Conservation (phyloP, 345 rosid genomes). For the Cardamine resedifolia region DNA sequence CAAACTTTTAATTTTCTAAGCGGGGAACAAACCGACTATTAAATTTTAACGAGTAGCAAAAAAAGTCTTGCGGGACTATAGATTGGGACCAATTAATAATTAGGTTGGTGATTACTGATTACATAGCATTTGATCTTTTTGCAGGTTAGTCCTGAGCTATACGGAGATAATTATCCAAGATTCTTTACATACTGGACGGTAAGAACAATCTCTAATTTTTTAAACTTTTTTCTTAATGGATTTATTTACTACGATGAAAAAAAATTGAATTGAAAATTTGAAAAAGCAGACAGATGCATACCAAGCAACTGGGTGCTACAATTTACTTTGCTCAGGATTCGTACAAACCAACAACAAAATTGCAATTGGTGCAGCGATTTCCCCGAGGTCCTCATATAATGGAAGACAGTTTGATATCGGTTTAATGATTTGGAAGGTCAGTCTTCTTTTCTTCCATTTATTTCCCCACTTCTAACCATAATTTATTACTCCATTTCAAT, state of each 20-base stretch:
- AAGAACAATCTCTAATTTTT: not conserved
- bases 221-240: not conserved
- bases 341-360: slow-evolving; percentile 89
- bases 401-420: slow-evolving; percentile 90
- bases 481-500: slow-evolving; percentile 11
- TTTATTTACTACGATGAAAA: not conserved
- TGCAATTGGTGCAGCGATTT: slow-evolving; percentile 95
- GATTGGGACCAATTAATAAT: slow-evolving; percentile 22
- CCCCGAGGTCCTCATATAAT: slow-evolving; percentile 86
- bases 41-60: slow-evolving; percentile 1
- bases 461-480: slow-evolving; percentile 29
- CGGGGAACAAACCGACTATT: slow-evolving; percentile 2
- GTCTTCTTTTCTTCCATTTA: slow-evolving; percentile 34
- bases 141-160: slow-evolving; percentile 97
- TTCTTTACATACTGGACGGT: slow-evolving; percentile 99
- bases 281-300: slow-evolving; percentile 85
- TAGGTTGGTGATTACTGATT: slow-evolving; percentile 32
- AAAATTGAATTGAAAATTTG: not conserved
- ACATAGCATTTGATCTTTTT: slow-evolving; percentile 22
- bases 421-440: slow-evolving; percentile 95
- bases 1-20: slow-evolving; percentile 1
- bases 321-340: slow-evolving; percentile 91
- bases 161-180: slow-evolving; percentile 91
- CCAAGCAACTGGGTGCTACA: slow-evolving; percentile 98
- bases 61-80: slow-evolving; percentile 20